Base-by-base conservation (phyloP, 2,329 filamentous ascomycete genomes). In the Fusarium haematococcum region DNA sequence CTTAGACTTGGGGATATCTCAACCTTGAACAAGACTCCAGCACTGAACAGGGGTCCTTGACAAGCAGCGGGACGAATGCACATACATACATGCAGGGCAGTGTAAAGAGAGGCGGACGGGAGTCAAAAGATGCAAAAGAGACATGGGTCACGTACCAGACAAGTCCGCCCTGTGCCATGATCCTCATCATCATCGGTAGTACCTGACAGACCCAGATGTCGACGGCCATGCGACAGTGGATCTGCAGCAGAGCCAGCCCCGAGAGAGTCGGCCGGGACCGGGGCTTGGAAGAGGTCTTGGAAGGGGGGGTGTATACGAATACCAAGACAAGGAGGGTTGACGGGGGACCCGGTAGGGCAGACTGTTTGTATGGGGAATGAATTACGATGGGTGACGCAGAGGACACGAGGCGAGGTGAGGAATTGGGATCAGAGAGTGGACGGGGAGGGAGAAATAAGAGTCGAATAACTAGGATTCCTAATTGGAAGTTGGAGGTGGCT, bases 141-240 rank as follows among this genome's bases (percentile, higher is more conserved):
- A 32, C 48, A 48, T 27, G 41, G 35, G 43, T 56, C 59, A 66
- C 69, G 65, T 69, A 69, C 68, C 63, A n/a, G 23, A 54, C 30
- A 39, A 52, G 48, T 67, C 56, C 48, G 68, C 69, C 69, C 73
- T 67, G 62, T 64, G 56, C 60, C 69, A 70, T 71, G 57, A 62
- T 67, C 57, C 25, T 52, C 48, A 52, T 52, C 69, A 70, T 71
- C 61, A 62, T 67, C 60, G 61, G 52, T 45, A 54, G 65, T 74
- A 72, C 68, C 71, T 75, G 68, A 70, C 56, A 59, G 69, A 64
- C 62, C 63, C 60, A 65, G 59, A 70, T 57, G 62, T 68, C 48
- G 69, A 65, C 58, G 69, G 52, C 74, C 77, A 79, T 76, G 69
- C 70, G 72, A 67, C 60, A 70, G 73, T 69, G 72, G 75, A 75